Base-by-base conservation (phyloP, 352 stramenopile species). In the Thraustotheca clavata region DNA sequence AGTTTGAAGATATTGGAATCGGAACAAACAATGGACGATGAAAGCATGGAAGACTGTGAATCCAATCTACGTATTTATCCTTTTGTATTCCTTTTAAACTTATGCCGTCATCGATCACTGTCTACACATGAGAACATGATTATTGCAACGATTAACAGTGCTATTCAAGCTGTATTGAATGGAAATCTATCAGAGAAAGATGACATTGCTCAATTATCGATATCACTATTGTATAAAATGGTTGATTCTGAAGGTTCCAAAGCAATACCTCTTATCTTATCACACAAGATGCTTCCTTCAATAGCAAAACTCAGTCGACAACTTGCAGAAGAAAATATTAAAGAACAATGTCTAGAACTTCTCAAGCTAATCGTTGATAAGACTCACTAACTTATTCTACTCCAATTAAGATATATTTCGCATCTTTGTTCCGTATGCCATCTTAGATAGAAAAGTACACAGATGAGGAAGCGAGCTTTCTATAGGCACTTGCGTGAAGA, bases 401-500 rank as follows among this genome's bases (percentile, higher is more conserved):
- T 5, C 39, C 6, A 14, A 39, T n/a, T 57, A n/a, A 18, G 5
- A 39, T 46, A 65, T 65, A 46, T 65, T 50, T 65, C 57, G 38
- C 39, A 18, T 55, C 57, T 65, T 65, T 14, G 52, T 35, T 65
- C 36, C 57, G 20, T 27, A 18, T 46, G 47, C 32, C 57, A 40
- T 40, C 57, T 54, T 18, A 33, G 24, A 20, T 40, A 54, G 12
- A 46, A 20, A 32, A 65, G 35, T 55, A 33, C 18, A 27, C 31
- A 46, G 57, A 65, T 54, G 57, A 65, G 39, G 57, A 65, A 55
- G 38, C 38, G 38, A 65, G 57, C 57, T 65, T 38, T 16, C 36
- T 65, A 9, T 65, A 8, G 57, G 57, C 57, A 20, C 18, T 38
- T 65, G 57, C 57, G 57, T 65, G 57, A 65, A 65, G 57, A 65